A percentile compares a stretch with the other conserved stretches of the same genome.
Evolutionary conservation across 2,329 filamentous ascomycete genomes (phyloP).

Genomic region (Colletotrichum musae): DNA sequence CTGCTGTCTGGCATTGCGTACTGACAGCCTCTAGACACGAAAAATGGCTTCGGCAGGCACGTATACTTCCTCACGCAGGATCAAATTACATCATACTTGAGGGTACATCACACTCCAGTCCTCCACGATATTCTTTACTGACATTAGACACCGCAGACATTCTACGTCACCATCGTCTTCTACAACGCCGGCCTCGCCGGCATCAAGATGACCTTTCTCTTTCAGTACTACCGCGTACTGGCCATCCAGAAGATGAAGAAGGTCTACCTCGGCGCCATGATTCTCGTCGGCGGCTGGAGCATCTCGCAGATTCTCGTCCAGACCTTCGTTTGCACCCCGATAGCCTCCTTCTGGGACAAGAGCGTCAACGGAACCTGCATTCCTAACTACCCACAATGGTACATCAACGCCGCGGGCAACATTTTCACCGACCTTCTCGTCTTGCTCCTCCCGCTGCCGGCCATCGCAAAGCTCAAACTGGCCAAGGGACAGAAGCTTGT

Average conservation of each 20-base stretch:
- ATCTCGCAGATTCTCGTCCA: constrained; percentile 46
- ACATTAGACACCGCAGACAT: constrained; percentile 42
- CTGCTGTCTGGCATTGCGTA: background rate
- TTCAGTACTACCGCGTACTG: constrained; percentile 55
- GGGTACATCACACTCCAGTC: background rate
- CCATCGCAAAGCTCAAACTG: constrained; percentile 39
- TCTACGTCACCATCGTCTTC: constrained; percentile 50
- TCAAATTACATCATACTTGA: constrained; percentile 33
- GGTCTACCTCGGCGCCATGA: constrained; percentile 46
- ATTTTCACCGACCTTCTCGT: constrained; percentile 42
- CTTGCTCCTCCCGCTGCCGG: constrained; percentile 41
- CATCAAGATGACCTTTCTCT: constrained; percentile 54
- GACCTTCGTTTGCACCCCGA: constrained; percentile 47
- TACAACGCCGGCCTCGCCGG: constrained; percentile 49
- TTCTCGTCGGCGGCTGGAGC: constrained; percentile 47
- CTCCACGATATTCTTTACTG: too few relatives aligned
- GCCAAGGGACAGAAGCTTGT: constrained; percentile 40
- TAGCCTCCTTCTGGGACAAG: constrained; percentile 47
- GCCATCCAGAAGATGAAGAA: constrained; percentile 47
- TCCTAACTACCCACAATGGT: constrained; percentile 43
- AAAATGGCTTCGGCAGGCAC: constrained; percentile 43
- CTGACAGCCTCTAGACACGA: constrained; percentile 23
- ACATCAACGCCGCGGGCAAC: constrained; percentile 46
- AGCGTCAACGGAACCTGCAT: constrained; percentile 43
- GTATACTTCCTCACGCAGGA: constrained; percentile 18